phyloP scores from a whole-genome alignment of 75 land plant genomes.

The Pinus tabuliformis region DNA sequence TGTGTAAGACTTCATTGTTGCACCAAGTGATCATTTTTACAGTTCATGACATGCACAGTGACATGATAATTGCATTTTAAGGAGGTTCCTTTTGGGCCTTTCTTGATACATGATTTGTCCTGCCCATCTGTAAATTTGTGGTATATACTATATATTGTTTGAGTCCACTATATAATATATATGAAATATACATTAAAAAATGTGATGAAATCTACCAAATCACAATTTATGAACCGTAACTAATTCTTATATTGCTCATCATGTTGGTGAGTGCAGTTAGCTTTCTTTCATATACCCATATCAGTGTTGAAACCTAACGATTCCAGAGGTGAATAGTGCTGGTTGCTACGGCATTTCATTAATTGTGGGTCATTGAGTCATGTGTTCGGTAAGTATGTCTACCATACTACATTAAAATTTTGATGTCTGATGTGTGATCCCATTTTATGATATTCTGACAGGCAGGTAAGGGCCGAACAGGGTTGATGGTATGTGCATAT shows the following conservation, averaged over 20 bases:
- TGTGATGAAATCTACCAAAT: not conserved
- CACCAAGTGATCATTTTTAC: not conserved
- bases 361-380: not conserved
- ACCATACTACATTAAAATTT: not conserved
- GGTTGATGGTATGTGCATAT: slow-evolving; percentile 79
- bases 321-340: not conserved
- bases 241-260: slow-evolving; percentile 1
- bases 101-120: not conserved
- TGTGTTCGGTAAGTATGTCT: not conserved
- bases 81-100: not conserved
- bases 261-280: not conserved
- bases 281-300: slow-evolving; percentile 3
- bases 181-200: not conserved
- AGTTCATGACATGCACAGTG: not conserved
- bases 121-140: not conserved
- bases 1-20: not conserved
- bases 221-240: not conserved
- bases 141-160: not conserved
- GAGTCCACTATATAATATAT: not conserved
- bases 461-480: slow-evolving; percentile 87
- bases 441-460: slow-evolving; percentile 15
- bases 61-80: not conserved
- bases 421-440: not conserved
- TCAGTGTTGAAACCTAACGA: slow-evolving; percentile 9
- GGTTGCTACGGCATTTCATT: not conserved